Conservation (phyloP, 2,329 filamentous ascomycete species). For the Fusarium stilboides region DNA sequence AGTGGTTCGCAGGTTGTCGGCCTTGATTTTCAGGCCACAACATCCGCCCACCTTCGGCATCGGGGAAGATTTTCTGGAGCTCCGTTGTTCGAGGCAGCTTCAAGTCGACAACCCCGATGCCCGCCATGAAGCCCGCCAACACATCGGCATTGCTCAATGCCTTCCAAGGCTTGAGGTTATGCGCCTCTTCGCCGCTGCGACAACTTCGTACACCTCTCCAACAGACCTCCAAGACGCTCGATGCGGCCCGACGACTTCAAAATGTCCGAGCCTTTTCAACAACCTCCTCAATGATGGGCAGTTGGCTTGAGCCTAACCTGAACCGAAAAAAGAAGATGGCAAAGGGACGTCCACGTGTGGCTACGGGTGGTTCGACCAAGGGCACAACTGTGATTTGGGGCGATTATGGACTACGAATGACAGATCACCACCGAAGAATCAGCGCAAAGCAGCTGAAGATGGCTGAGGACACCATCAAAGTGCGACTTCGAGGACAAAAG, state of each 20-base stretch:
- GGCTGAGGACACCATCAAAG: slow-evolving; percentile 94
- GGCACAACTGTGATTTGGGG: slow-evolving; percentile 98
- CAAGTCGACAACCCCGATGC: slow-evolving; percentile 44
- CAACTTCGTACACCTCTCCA: slow-evolving; percentile 55
- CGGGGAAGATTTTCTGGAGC: slow-evolving; percentile 56
- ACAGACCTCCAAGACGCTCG: slow-evolving; percentile 50
- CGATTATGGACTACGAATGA: slow-evolving; percentile 94
- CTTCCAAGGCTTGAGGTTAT: slow-evolving; percentile 66
- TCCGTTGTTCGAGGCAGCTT: slow-evolving; percentile 46
- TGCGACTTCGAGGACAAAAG: slow-evolving; percentile 88
- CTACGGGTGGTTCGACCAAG: slow-evolving; percentile 90
- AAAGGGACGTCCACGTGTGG: slow-evolving; percentile 89
- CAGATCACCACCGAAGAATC: slow-evolving; percentile 92
- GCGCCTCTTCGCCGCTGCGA: slow-evolving; percentile 57
- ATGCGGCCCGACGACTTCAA: slow-evolving; percentile 57
- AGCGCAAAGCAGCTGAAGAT: slow-evolving; percentile 88
- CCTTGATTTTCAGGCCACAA: slow-evolving; percentile 46
- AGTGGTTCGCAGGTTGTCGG: slow-evolving; percentile 42
- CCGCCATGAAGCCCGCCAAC: slow-evolving; percentile 63
- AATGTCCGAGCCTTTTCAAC: slow-evolving; percentile 80
- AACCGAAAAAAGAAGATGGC: slow-evolving; percentile 88
- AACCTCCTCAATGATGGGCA: slow-evolving; percentile 70
- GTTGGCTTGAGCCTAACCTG: slow-evolving; percentile 86
- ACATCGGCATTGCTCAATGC: slow-evolving; percentile 65
- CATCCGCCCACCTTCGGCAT: slow-evolving; percentile 19